Evolutionary conservation across 1,139 yeast species (phyloP).

Genomic region (Kodamaea suecica): DNA sequence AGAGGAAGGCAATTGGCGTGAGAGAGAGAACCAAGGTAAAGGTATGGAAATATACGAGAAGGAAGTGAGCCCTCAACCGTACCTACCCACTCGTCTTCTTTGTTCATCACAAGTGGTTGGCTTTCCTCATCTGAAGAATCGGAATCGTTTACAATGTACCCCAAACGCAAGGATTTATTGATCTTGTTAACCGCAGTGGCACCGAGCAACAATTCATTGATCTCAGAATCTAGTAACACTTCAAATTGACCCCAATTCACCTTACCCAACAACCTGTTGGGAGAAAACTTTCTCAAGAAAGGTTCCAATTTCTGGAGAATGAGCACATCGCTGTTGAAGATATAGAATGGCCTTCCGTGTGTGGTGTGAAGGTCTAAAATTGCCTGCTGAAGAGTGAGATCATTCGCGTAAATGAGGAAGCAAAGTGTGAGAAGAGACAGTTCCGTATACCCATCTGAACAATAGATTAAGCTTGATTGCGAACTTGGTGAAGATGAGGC

Average conservation of each 20-base stretch:
- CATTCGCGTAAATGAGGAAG: slow-evolving; percentile 65
- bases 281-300: slow-evolving; percentile 55
- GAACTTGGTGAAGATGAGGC: slow-evolving; percentile 28
- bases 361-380: slow-evolving; percentile 57
- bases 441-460: slow-evolving; percentile 93
- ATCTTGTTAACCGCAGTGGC: slow-evolving; percentile 1
- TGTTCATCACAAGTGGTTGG: not conserved
- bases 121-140: slow-evolving; percentile 11
- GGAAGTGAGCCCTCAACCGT: slow-evolving; percentile 64
- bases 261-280: slow-evolving; percentile 20
- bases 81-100: slow-evolving; percentile 33
- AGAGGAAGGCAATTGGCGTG: slow-evolving; percentile 78
- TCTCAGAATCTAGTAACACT: slow-evolving; percentile 27
- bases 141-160: slow-evolving; percentile 26
- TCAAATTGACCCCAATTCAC: slow-evolving; percentile 29
- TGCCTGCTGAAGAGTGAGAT: slow-evolving; percentile 48
- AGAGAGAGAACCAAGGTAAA: slow-evolving; percentile 78
- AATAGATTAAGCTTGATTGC: slow-evolving; percentile 55
- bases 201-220: slow-evolving; percentile 34
- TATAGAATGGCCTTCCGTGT: slow-evolving; percentile 76
- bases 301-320: slow-evolving; percentile 63
- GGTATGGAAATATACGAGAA: slow-evolving; percentile 72
- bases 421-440: slow-evolving; percentile 72
- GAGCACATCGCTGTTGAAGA: slow-evolving; percentile 72
- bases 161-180: slow-evolving; percentile 17